Conservation (phyloP, 495 filamentous ascomycete species). For the Jackrogersella multiformis region DNA sequence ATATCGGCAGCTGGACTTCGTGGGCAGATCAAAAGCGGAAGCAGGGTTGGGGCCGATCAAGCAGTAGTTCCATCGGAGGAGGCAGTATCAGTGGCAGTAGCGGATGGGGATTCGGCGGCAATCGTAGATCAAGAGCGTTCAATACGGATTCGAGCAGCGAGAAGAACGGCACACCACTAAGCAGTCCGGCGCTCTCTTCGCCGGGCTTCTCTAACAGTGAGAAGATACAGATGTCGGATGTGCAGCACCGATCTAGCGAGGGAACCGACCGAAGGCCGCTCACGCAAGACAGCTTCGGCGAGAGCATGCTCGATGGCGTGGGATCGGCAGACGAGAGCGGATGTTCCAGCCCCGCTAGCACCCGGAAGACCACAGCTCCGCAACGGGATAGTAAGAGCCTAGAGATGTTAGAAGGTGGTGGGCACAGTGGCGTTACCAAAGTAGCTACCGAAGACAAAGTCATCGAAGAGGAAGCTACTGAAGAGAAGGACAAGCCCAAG, state of each 20-base stretch:
- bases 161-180: slow-evolving; percentile 48
- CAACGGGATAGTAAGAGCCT: slow-evolving; percentile 4
- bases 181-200: slow-evolving; percentile 40
- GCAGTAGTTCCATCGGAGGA: slow-evolving; percentile 29
- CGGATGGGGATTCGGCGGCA: slow-evolving; percentile 52
- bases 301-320: slow-evolving; percentile 53
- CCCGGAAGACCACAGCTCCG: slow-evolving; percentile 8
- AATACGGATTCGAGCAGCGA: slow-evolving; percentile 44
- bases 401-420: neutral
- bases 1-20: slow-evolving; percentile 91
- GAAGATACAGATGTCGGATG: slow-evolving; percentile 38
- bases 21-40: slow-evolving; percentile 94
- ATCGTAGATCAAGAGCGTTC: slow-evolving; percentile 33
- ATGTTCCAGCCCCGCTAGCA: slow-evolving; percentile 43
- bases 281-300: slow-evolving; percentile 51
- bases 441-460: neutral
- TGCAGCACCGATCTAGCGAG: slow-evolving; percentile 35
- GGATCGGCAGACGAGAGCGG: slow-evolving; percentile 43
- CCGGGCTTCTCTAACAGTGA: slow-evolving; percentile 38
- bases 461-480: neutral
- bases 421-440: neutral
- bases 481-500: slow-evolving; percentile 5
- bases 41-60: slow-evolving; percentile 61
- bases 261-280: slow-evolving; percentile 39
- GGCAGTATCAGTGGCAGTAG: slow-evolving; percentile 31